These are phyloP conservation scores for Sarocladium kiliense DNA, from an alignment of 2,329 filamentous ascomycete species.

Conservation along the genomic window DNA sequence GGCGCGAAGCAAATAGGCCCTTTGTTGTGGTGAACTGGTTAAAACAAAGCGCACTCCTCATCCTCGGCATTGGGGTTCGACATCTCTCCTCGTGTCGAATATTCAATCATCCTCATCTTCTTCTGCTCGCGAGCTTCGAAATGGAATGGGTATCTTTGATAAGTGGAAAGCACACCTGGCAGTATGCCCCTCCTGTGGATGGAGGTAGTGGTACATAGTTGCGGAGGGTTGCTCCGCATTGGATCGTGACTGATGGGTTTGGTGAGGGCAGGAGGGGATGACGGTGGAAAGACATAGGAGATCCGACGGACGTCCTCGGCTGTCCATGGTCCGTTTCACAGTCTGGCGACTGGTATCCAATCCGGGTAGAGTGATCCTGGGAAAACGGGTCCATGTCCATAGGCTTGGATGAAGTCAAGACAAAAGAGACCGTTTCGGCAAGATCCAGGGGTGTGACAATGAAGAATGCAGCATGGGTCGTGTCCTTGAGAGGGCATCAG, in stretches of 20 bases:
- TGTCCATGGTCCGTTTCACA: background rate
- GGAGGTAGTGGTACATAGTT: slow-evolving; percentile 2
- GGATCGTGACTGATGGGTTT: background rate
- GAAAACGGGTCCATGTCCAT: background rate
- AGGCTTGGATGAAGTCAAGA: slow-evolving; percentile 2
- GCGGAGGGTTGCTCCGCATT: background rate
- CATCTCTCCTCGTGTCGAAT: background rate
- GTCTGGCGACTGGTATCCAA: slow-evolving; percentile 3
- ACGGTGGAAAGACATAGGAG: background rate
- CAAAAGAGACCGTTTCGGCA: slow-evolving; percentile 8
- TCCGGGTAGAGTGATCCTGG: background rate
- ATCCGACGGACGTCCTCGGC: background rate
- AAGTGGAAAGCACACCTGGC: background rate
- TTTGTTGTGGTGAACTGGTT: slow-evolving; percentile 3
- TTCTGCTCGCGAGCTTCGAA: background rate
- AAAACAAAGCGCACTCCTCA: slow-evolving; percentile 1
- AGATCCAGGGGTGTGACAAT: background rate
- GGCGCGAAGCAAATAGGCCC: slow-evolving; percentile 10
- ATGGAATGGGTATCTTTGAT: slow-evolving; percentile 4
- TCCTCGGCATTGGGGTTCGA: slow-evolving; percentile 6
- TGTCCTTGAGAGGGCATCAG: background rate
- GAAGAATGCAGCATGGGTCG: background rate
- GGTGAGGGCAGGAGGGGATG: background rate
- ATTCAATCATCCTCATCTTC: slow-evolving; percentile 3
- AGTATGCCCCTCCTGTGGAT: background rate